Base-by-base conservation (phyloP, 495 filamentous ascomycete genomes). In the Penicillium simplicissimum region DNA sequence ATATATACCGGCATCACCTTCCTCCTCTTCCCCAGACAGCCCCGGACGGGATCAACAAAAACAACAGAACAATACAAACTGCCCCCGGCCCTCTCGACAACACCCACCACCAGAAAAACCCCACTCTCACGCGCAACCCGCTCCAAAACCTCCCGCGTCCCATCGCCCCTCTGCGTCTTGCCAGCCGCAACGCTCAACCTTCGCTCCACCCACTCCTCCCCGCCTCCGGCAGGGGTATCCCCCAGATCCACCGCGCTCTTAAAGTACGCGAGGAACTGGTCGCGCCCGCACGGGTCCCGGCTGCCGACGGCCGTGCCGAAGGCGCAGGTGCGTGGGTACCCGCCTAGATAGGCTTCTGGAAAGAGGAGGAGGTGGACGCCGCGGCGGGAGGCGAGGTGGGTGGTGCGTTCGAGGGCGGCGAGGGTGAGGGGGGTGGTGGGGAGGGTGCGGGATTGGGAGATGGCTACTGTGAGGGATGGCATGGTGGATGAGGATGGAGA, bases 301-400 rank as follows among this genome's bases (percentile, higher is more conserved):
- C 79, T 76, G 0, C 94, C 94, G 10, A 97, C 83, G 0, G 84
- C 79, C 33, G 85, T 82, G 13, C 92, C 93, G 65, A 97, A 97
- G 49, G 78, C 77, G 59, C 86, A 87, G n/a, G 89, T 89, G 23
- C 94, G 88, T 14, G 94, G 94, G 67, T 98, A 98, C 9, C 94
- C 94, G 19, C 94, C 94, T 0, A 98, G 82, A 71, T 91, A 97
- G 28, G 94, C 94, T 78, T 98, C 94, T 0, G 94, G 94, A 65
- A 97, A 95, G 43, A 97, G 85, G 17, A 98, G 76, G 53, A 98
- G 82, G 68, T 94, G 83, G 28, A 90, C 82, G 33, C 83, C 81
- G n/a, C 76, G 68, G 5, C 64, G 57, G 15, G 74, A 64, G 8
- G 78, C 79, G 31, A 72, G 60, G 25, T 60, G 62, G 31, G 87